Base-by-base conservation (phyloP, 257 asterid genomes). In the Handroanthus guayacan region DNA sequence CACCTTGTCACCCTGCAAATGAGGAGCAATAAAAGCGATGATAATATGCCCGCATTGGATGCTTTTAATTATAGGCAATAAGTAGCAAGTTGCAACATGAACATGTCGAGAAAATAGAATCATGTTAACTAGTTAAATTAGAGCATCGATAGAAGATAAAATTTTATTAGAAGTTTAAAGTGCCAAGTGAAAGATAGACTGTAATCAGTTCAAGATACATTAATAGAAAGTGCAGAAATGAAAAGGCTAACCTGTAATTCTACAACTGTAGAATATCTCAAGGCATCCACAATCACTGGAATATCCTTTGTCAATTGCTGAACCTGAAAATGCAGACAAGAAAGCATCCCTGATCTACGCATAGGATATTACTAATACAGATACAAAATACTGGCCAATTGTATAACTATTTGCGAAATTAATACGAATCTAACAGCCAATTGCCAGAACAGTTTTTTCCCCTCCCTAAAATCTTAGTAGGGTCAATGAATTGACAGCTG, bases 191-290 rank as follows among this genome's bases (percentile, higher is more conserved):
- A 74, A 52, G 48, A 17, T 25, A 45, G 17, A 9, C 18, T 36
- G 5, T 34, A 31, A 63, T 66, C 73, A 39, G 62, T 20, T 51
- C 6, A 66, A 43, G 14, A 45, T 8, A 13, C 31, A 25, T n/a
- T 14, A 71, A 60, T 65, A 56, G 25, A 47, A 56, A 65, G 36
- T 44, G 39, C 34, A 62, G 9, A 61, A 51, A 31, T 17, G n/a
- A 62, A 43, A 39, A 38, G 74, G 31, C 75, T 84, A 10, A 88
- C 98, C 96, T 91, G 92, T 43, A 93, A 82, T 88, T 93, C 97
- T 65, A 93, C 89, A 48, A 87, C 67, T 3, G 78, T 39, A 20
- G 98, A 91, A 75, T 75, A 52, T 80, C 85, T 86, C 85, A 93
- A 67, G 18, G 96, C 83, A 67, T 89, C 91, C 87, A 88, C 74